phyloP scores from a whole-genome alignment of 2,329 filamentous ascomycete genomes.

The Colletotrichum sidae region DNA sequence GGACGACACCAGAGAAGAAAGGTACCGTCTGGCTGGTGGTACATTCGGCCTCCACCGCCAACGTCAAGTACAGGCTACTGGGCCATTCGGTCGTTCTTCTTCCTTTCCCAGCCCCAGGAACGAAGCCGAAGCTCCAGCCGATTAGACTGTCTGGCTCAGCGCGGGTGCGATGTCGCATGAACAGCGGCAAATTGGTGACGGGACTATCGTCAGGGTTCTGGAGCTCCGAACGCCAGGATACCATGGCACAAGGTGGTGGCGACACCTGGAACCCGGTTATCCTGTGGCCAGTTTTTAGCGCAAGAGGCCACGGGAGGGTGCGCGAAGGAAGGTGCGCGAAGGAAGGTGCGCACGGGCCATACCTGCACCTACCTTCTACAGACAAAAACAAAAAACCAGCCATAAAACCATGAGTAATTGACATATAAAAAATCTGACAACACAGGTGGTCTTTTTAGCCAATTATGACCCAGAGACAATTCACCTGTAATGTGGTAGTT shows the following conservation, averaged over 20 bases:
- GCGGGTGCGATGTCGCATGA: constrained; percentile 32
- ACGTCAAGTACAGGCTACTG: neutral
- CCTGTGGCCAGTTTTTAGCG: too few relatives aligned
- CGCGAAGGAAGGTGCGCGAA: too few relatives aligned
- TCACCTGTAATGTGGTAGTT: too few relatives aligned
- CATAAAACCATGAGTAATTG: too few relatives aligned
- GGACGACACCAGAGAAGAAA: constrained; percentile 4
- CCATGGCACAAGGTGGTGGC: constrained; percentile 16
- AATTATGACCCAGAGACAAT: too few relatives aligned
- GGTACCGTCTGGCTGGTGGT: constrained; percentile 26
- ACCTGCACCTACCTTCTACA: too few relatives aligned
- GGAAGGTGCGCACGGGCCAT: too few relatives aligned
- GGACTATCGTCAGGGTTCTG: constrained; percentile 24
- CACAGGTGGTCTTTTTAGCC: too few relatives aligned
- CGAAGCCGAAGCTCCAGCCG: constrained; percentile 8
- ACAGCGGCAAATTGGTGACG: constrained; percentile 37
- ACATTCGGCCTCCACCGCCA: constrained; percentile 5
- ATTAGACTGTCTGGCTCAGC: constrained; percentile 13
- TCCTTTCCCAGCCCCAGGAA: constrained; percentile 2
- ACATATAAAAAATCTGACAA: too few relatives aligned
- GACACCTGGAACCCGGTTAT: too few relatives aligned
- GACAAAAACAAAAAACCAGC: too few relatives aligned
- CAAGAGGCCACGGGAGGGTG: too few relatives aligned
- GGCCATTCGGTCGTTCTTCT: neutral
- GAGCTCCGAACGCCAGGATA: constrained; percentile 15